Evolutionary conservation across 208 protist species (phyloP).

Genomic region (Endotrypanum monterogeii): DNA sequence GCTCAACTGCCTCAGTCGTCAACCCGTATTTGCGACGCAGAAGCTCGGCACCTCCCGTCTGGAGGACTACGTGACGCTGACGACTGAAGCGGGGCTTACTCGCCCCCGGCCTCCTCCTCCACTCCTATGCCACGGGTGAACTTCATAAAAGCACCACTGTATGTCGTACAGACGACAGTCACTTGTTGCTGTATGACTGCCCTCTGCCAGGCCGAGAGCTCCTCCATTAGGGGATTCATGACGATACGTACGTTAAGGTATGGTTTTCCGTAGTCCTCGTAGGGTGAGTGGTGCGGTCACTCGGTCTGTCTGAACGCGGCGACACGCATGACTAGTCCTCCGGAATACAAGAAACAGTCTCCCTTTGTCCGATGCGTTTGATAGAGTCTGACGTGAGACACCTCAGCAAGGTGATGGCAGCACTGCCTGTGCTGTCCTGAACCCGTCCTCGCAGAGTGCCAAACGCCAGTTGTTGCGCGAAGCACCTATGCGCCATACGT

Average conservation of each 20-base stretch:
- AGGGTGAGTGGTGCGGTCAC: slow-evolving; percentile 10
- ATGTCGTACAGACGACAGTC: no score
- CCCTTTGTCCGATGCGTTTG: no score
- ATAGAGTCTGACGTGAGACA: background rate
- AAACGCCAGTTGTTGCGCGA: background rate
- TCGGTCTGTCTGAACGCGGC: background rate
- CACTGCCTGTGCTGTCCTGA: background rate
- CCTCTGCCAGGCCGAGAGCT: slow-evolving; percentile 2
- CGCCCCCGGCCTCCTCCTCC: slow-evolving; percentile 1
- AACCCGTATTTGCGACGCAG: background rate
- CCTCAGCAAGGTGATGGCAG: background rate
- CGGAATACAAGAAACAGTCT: background rate
- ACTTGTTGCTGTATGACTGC: background rate
- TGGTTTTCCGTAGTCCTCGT: slow-evolving; percentile 12
- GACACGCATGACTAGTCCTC: background rate
- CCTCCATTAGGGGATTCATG: slow-evolving; percentile 3
- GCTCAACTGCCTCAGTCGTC: background rate
- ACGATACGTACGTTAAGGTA: slow-evolving; percentile 4
- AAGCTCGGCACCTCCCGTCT: background rate
- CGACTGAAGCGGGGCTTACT: background rate
- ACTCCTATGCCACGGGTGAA: slow-evolving; percentile 1
- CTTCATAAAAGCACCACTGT: background rate
- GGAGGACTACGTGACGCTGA: background rate
- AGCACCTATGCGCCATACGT: no score
- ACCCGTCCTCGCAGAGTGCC: background rate